Base-by-base conservation (phyloP, 192 early-diverging fungal genomes). In the Coemansia sp. region DNA sequence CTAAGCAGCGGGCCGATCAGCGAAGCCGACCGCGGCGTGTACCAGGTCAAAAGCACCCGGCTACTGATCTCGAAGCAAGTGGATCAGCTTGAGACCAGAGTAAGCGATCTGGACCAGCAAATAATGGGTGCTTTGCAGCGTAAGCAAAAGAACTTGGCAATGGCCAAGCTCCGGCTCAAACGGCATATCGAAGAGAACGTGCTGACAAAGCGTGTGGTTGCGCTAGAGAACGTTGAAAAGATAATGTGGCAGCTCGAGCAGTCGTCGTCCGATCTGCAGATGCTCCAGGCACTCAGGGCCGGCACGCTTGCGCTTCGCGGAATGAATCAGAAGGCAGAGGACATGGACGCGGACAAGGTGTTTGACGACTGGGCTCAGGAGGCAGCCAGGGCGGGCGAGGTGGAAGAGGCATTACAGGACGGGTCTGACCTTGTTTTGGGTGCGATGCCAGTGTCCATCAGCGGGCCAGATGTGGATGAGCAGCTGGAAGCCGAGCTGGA, bases 401-500 rank as follows among this genome's bases (percentile, higher is more conserved):
- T 67, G 19, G 68, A 63, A 0, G 61, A 41, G 10, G 61, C 59
- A 3, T 28, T 67, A 50, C 34, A 52, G 2, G 74, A 61, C 15
- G 59, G 37, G 0, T 48, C 23, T 20, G 45, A 48, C 2, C 45
- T 48, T 48, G 45, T 30, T 8, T 20, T 57, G 11, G 59, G 42
- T 4, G 58, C 19, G 13, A 28, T 52, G 4, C 47, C 30, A 14
- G 62, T 23, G 5, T 4, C 55, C 8, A 50, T 29, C 17, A 62
- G 47, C 20, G 56, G 38, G 8, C 13, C 31, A 11, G 67, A 58
- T 19, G 63, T 56, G 20, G 68, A 70, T 11, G 38, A 19, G 17
- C 70, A 65, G 59, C 54, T 79, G 17, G 75, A 79, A 52, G 62
- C 55, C 19, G 70, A 79, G 67, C 67, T 79, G 17, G 70, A 72